Conservation (phyloP, 768 basidiomycete species). For the Cystoderma amianthinum region DNA sequence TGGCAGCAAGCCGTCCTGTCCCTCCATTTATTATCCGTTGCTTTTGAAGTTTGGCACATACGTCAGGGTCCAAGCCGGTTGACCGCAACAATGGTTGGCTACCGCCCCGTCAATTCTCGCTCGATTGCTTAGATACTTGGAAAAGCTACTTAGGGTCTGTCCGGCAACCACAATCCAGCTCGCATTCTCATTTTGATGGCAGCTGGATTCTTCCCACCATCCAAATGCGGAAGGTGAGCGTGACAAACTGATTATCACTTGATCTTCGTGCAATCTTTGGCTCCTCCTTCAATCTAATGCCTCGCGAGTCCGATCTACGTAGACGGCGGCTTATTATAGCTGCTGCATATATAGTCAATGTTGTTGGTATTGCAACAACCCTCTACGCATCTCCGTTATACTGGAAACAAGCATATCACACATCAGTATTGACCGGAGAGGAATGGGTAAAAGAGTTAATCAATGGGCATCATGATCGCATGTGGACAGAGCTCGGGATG, state of each 20-base stretch:
- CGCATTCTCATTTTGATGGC: neutral
- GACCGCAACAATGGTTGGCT: too few relatives aligned
- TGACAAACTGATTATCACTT: neutral
- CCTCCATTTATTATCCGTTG: too few relatives aligned
- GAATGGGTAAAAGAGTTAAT: conserved; percentile 13
- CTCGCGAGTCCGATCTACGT: neutral
- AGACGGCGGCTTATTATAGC: neutral
- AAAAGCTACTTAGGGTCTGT: neutral
- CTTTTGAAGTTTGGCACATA: too few relatives aligned
- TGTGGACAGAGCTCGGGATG: conserved; percentile 9
- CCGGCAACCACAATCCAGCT: neutral
- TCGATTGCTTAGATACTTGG: neutral
- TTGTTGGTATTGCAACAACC: neutral
- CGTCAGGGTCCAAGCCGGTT: too few relatives aligned
- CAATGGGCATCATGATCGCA: conserved; percentile 11
- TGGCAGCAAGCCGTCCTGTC: too few relatives aligned
- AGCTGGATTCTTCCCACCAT: neutral
- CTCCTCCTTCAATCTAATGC: neutral
- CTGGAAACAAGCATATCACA: conserved; percentile 8
- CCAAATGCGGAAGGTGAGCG: neutral
- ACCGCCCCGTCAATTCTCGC: too few relatives aligned
- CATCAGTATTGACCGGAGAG: conserved; percentile 11
- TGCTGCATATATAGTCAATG: neutral
- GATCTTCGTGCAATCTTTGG: neutral
- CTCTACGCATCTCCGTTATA: conserved; percentile 1